These are phyloP conservation scores for Coemansia sp. DNA, from an alignment of 192 early-diverging fungal species.

Conservation along the genomic window DNA sequence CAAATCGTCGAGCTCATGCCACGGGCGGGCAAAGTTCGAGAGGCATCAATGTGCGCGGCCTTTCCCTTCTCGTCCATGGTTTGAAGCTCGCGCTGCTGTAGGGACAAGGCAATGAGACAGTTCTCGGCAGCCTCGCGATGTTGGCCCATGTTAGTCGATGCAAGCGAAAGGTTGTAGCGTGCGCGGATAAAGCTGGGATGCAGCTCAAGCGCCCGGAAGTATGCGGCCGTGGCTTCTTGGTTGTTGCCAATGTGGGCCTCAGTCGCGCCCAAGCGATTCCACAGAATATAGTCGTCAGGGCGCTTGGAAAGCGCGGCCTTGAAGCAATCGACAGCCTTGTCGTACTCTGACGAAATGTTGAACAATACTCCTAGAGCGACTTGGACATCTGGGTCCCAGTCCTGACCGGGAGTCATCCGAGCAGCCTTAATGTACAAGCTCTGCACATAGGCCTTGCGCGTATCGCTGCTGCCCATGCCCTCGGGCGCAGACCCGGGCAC, in stretches of 20 bases:
- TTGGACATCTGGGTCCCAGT: slow-evolving; percentile 87
- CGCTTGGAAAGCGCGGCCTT: slow-evolving; percentile 79
- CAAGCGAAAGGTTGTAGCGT: slow-evolving; percentile 93
- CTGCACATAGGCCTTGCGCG: slow-evolving; percentile 70
- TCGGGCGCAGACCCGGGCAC: slow-evolving; percentile 42
- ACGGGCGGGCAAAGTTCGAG: slow-evolving; percentile 28
- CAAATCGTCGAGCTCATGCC: slow-evolving; percentile 79
- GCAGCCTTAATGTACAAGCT: slow-evolving; percentile 80
- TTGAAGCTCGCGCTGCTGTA: slow-evolving; percentile 70
- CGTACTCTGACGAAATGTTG: slow-evolving; percentile 89
- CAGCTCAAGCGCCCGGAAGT: slow-evolving; percentile 90
- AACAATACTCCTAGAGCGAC: slow-evolving; percentile 93
- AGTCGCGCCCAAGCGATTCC: slow-evolving; percentile 97
- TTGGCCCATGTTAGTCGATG: slow-evolving; percentile 84
- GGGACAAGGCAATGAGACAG: slow-evolving; percentile 79
- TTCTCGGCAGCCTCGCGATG: slow-evolving; percentile 92
- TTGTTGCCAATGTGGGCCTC: slow-evolving; percentile 85
- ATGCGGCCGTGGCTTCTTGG: slow-evolving; percentile 83
- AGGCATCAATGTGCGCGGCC: slow-evolving; percentile 26
- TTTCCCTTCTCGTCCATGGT: slow-evolving; percentile 28
- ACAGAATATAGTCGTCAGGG: slow-evolving; percentile 91
- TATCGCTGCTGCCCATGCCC: slow-evolving; percentile 36
- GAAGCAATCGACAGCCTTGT: slow-evolving; percentile 98
- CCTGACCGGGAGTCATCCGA: slow-evolving; percentile 54
- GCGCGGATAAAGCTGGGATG: slow-evolving; percentile 95